These are phyloP conservation scores for Spergularia bocconei DNA, from an alignment of 148 eudicot genomes.

Conservation along the genomic window DNA sequence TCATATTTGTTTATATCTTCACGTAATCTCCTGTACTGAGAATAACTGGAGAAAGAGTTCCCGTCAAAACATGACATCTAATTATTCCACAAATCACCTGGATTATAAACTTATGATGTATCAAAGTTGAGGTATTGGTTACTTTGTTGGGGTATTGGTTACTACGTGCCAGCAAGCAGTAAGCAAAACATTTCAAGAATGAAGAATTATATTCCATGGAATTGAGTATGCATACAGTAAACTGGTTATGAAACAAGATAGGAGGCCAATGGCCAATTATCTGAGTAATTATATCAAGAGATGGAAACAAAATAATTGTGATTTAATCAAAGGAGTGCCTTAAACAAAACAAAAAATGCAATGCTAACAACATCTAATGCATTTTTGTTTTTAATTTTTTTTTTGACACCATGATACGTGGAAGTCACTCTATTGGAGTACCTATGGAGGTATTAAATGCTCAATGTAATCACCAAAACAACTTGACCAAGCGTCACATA, in stretches of 20 bases:
- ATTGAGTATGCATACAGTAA: background rate
- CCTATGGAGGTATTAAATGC: too few relatives aligned
- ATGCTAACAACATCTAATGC: background rate
- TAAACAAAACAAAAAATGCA: background rate
- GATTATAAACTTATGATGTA: background rate
- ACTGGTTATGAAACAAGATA: background rate
- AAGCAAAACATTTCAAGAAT: background rate
- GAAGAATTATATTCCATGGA: background rate
- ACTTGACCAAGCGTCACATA: too few relatives aligned
- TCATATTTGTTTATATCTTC: constrained; percentile 78
- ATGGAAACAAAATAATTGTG: background rate
- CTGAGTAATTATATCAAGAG: background rate
- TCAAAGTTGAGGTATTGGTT: constrained; percentile 1
- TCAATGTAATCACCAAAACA: too few relatives aligned
- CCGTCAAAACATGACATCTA: background rate
- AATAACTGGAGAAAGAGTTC: constrained; percentile 42
- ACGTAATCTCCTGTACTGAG: constrained; percentile 67
- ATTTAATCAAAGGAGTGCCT: background rate
- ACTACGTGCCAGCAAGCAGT: too few relatives aligned
- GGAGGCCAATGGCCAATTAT: background rate
- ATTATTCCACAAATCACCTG: background rate
- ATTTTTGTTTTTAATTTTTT: too few relatives aligned
- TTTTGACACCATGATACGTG: background rate
- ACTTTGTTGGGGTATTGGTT: background rate
- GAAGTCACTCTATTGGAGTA: too few relatives aligned